Percentiles rank a stretch among this genome's conserved stretches.
These are phyloP conservation scores for Venturia nashicola DNA, from an alignment of 2,329 filamentous ascomycete genomes.

Conservation along the genomic window DNA sequence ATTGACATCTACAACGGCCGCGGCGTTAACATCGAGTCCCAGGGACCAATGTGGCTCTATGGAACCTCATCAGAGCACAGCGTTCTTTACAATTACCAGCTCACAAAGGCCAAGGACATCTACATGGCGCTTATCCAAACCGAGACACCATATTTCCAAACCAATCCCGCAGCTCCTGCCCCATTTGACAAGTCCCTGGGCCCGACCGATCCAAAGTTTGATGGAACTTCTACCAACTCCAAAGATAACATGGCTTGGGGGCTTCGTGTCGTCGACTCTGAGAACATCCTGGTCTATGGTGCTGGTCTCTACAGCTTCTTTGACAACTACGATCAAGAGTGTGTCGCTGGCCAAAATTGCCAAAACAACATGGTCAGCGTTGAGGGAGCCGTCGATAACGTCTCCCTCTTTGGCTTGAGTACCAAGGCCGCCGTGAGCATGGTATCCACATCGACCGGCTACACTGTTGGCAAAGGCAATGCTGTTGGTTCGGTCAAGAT, in stretches of 20 bases:
- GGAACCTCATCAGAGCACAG: conserved; percentile 56
- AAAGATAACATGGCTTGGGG: conserved; percentile 34
- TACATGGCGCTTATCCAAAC: conserved; percentile 55
- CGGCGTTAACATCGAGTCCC: conserved; percentile 66
- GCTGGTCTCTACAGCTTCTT: conserved; percentile 47
- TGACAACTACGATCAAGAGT: conserved; percentile 42
- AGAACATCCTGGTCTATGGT: conserved; percentile 33
- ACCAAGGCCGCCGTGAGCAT: conserved; percentile 39
- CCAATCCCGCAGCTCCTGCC: conserved; percentile 44
- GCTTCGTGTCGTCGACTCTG: conserved; percentile 28
- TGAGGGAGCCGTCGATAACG: conserved; percentile 26
- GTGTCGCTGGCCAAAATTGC: conserved; percentile 35
- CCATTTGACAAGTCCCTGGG: conserved; percentile 40
- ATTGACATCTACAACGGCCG: conserved; percentile 82
- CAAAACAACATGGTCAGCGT: conserved; percentile 38
- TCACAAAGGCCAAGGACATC: conserved; percentile 46
- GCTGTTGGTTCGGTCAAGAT: conserved; percentile 15
- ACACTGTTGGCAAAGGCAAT: conserved; percentile 1
- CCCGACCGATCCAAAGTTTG: conserved; percentile 29
- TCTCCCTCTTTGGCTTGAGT: conserved; percentile 35
- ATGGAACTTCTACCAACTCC: conserved; percentile 31
- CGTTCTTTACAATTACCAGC: conserved; percentile 59
- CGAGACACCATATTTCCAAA: conserved; percentile 61
- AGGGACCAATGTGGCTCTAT: conserved; percentile 65
- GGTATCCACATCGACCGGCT: conserved; percentile 22